Conservation (phyloP, 2,329 filamentous ascomycete genomes). For the Phymatotrichopsis omnivora region DNA sequence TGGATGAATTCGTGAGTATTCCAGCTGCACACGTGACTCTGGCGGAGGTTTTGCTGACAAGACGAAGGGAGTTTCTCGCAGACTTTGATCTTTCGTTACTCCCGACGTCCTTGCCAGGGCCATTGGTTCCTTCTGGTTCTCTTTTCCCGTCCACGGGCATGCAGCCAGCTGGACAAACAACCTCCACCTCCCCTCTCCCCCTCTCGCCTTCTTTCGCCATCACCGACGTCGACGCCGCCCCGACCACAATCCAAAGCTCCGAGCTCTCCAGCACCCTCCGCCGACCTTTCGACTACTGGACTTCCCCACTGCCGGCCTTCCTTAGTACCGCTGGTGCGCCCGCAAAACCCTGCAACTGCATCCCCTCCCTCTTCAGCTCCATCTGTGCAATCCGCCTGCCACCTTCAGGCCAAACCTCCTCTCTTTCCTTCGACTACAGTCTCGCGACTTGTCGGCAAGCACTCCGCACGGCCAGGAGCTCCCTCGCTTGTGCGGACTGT, state of each 20-base stretch:
- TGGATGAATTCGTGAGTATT: no score
- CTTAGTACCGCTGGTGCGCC: slow-evolving; percentile 1
- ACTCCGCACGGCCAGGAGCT: slow-evolving; percentile 5
- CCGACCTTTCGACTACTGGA: not conserved
- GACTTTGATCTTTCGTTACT: no score
- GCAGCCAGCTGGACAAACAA: no score
- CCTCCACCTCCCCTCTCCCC: not conserved
- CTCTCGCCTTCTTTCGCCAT: not conserved
- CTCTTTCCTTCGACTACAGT: slow-evolving; percentile 12
- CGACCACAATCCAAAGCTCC: not conserved
- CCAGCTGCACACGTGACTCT: no score
- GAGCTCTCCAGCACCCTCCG: not conserved
- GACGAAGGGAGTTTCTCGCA: no score
- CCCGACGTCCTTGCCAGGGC: no score
- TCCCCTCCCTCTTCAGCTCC: slow-evolving; percentile 13
- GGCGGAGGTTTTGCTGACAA: no score
- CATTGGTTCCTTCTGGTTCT: no score
- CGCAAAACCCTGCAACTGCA: slow-evolving; percentile 7
- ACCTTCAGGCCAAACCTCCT: not conserved
- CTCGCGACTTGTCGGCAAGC: slow-evolving; percentile 13
- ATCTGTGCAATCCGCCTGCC: slow-evolving; percentile 18
- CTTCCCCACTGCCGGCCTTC: not conserved
- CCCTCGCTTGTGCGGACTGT: slow-evolving; percentile 15
- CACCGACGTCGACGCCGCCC: not conserved
- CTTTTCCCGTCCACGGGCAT: no score